These are phyloP conservation scores for Fusarium austroafricanum DNA, from an alignment of 2,329 filamentous ascomycete species.

Conservation along the genomic window DNA sequence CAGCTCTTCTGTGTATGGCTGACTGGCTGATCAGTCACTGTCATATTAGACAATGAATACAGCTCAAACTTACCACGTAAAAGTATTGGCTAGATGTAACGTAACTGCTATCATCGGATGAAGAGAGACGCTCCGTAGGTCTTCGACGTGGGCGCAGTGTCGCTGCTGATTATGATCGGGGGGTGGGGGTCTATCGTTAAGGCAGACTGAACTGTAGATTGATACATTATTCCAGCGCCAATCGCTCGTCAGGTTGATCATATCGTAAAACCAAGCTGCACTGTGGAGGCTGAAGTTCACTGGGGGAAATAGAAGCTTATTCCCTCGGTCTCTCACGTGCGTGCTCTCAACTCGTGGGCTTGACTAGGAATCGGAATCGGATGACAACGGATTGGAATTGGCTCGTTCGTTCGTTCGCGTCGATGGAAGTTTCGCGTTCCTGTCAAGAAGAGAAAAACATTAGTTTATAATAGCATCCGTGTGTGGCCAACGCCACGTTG, in stretches of 20 bases:
- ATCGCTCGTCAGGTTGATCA: background rate
- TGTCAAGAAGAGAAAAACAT: background rate
- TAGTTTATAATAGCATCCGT: no score
- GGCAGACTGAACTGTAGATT: background rate
- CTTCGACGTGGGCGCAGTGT: background rate
- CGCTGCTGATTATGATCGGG: no score
- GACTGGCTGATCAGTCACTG: background rate
- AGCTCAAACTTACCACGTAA: background rate
- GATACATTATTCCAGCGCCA: background rate
- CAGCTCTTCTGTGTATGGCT: background rate
- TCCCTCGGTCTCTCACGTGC: no score
- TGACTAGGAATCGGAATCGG: no score
- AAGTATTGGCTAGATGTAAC: background rate
- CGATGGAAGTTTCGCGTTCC: background rate
- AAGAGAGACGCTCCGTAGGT: background rate
- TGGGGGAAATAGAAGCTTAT: no score
- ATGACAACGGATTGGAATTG: no score
- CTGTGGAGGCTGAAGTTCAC: background rate
- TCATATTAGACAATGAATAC: constrained; percentile 25
- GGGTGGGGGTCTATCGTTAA: accelerated
- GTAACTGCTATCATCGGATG: background rate
- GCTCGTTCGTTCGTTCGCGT: background rate
- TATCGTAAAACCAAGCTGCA: no score
- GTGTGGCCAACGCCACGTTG: background rate
- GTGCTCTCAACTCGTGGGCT: no score